phyloP scores from a whole-genome alignment of 139 green algal genomes.

The Chlamydomonas sp. region DNA sequence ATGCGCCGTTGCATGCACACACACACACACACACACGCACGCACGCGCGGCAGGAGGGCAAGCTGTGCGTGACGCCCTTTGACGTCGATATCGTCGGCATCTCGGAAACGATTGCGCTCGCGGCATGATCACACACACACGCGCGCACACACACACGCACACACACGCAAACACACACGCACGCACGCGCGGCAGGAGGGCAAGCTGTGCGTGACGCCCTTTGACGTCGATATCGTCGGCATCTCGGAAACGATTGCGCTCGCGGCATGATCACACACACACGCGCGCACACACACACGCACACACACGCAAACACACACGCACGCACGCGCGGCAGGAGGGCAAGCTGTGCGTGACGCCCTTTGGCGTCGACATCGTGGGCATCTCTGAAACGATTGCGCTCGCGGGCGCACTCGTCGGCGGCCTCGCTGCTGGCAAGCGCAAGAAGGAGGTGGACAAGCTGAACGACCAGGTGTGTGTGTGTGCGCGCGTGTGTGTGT shows the following conservation, averaged over 20 bases:
- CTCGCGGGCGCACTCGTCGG: slow-evolving; percentile 50
- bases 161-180: too few relatives aligned
- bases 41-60: slow-evolving; percentile 48
- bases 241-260: slow-evolving; percentile 86
- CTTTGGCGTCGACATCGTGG: slow-evolving; percentile 92
- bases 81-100: slow-evolving; percentile 93
- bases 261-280: too few relatives aligned
- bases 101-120: slow-evolving; percentile 76
- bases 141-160: too few relatives aligned
- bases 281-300: too few relatives aligned
- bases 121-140: too few relatives aligned
- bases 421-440: slow-evolving; percentile 64
- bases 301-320: too few relatives aligned
- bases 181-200: too few relatives aligned
- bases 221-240: slow-evolving; percentile 91
- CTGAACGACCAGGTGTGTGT: slow-evolving; percentile 88
- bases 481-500: too few relatives aligned
- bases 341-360: slow-evolving; percentile 89
- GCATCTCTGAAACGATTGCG: slow-evolving; percentile 85
- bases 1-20: too few relatives aligned
- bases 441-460: slow-evolving; percentile 82
- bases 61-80: slow-evolving; percentile 90
- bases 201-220: slow-evolving; percentile 90
- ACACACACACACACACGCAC: too few relatives aligned
- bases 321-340: slow-evolving; percentile 19